Percentiles rank a stretch among this genome's conserved stretches.
These are phyloP conservation scores for Hypholoma sublateritium DNA, from an alignment of 768 basidiomycete species.

Conservation along the genomic window DNA sequence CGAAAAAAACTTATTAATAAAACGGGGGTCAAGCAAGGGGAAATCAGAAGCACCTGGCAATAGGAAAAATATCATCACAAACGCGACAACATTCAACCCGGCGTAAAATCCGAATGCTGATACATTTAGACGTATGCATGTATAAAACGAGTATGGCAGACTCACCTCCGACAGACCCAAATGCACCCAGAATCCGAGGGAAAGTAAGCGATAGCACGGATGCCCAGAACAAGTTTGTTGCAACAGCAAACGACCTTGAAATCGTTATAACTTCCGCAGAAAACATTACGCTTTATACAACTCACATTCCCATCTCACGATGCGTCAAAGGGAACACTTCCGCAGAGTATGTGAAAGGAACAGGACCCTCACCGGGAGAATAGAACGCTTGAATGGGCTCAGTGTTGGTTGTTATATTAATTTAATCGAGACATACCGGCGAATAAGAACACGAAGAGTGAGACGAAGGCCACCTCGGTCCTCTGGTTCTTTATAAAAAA, in stretches of 20 bases:
- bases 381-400: slow-evolving; percentile 49
- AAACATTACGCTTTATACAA: slow-evolving; percentile 23
- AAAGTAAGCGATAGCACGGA: slow-evolving; percentile 55
- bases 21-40: neutral
- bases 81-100: slow-evolving; percentile 44
- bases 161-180: slow-evolving; percentile 42
- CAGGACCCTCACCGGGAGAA: slow-evolving; percentile 86
- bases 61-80: slow-evolving; percentile 53
- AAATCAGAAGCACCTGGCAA: slow-evolving; percentile 35
- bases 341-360: slow-evolving; percentile 88
- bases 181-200: slow-evolving; percentile 51
- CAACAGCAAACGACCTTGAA: slow-evolving; percentile 52
- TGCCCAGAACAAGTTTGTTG: slow-evolving; percentile 52
- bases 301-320: slow-evolving; percentile 62
- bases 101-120: slow-evolving; percentile 54
- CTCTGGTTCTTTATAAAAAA: slow-evolving; percentile 46
- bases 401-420: neutral
- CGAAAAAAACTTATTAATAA: neutral
- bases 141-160: neutral
- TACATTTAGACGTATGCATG: too few relatives aligned
- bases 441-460: slow-evolving; percentile 44
- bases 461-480: slow-evolving; percentile 39
- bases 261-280: slow-evolving; percentile 15
- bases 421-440: slow-evolving; percentile 33
- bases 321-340: slow-evolving; percentile 88